Percentiles rank a stretch among this genome's conserved stretches.
These are phyloP conservation scores for Lolium rigidum DNA, from an alignment of 176 grass and related monocot genomes.

Conservation along the genomic window DNA sequence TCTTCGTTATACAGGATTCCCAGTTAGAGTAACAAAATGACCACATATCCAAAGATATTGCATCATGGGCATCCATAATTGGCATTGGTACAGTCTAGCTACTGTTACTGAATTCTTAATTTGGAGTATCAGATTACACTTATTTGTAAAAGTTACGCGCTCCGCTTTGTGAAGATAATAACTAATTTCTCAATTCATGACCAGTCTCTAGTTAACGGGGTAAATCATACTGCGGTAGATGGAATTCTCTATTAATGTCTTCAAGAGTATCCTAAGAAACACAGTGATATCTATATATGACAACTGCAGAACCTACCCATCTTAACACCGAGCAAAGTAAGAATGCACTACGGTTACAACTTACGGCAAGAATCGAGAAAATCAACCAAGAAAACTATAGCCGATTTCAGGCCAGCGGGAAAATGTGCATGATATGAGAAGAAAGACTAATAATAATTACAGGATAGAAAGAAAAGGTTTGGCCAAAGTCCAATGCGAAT, in stretches of 20 bases:
- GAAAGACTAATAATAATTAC: neutral
- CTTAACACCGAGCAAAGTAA: neutral
- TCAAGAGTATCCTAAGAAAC: neutral
- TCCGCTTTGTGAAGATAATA: no score
- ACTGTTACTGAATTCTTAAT: neutral
- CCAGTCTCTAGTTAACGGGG: no score
- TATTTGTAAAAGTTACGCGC: no score
- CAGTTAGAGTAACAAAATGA: neutral
- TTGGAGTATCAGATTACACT: neutral
- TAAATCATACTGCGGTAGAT: neutral
- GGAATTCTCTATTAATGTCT: neutral
- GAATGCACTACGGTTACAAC: neutral
- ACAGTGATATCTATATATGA: neutral
- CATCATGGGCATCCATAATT: neutral
- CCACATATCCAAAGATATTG: neutral
- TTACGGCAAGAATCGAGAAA: neutral
- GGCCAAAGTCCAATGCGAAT: neutral
- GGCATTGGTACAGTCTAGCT: neutral
- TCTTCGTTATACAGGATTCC: neutral
- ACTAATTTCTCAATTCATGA: no score
- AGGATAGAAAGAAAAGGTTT: neutral
- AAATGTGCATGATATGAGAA: neutral
- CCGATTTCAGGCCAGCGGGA: neutral
- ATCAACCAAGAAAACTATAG: neutral
- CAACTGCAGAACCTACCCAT: neutral